Evolutionary conservation across 2,329 filamentous ascomycete species (phyloP), one percentile per base, ranked within the genome.

Genomic region (Cyclaneusma minus): DNA sequence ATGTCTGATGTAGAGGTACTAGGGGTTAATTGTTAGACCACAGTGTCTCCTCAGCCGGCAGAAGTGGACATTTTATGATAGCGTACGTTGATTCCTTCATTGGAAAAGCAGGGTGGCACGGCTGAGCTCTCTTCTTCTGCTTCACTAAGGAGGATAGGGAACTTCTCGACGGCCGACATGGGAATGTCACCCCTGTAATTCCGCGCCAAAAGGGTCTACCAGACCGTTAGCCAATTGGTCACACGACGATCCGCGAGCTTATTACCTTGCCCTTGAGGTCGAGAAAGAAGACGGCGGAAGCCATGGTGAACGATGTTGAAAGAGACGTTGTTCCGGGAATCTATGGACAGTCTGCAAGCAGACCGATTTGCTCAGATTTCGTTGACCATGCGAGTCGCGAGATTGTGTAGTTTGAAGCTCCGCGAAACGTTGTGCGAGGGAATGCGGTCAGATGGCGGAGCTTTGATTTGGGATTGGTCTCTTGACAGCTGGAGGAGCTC

Each of bases 1-100:
- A 58, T 98, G 89, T 48, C 87, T 77, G 56, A 98, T 98, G 59
- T 98, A 98, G 48, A 98, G 81, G 56, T 95, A 98, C 81, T 91
- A 40, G n/a, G n/a, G n/a, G n/a, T n/a, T n/a, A n/a, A n/a, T n/a
- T n/a, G n/a, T n/a, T n/a, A 11, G 21, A 18, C 13, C 9, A 8
- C 18, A 20, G 18, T 11, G 18, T 20, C 8, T 11, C 18, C n/a
- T n/a, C n/a, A n/a, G n/a, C n/a, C n/a, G n/a, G n/a, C n/a, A n/a
- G n/a, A n/a, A n/a, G n/a, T 12, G 8, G 8, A 7, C 18, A 20
- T 20, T 20, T 37, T 42, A 25, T 42, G 29, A 27, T 22, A 24
- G 24, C 75, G 37, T 61, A 89, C 82, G 56, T 98, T 98, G 62
- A 98, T 93, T 51, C 89, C 89, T 58, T 98, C 89, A 53, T 91